Evolutionary conservation across 2,329 filamentous ascomycete species (phyloP).

Genomic region (Sclerotinia glacialis): DNA sequence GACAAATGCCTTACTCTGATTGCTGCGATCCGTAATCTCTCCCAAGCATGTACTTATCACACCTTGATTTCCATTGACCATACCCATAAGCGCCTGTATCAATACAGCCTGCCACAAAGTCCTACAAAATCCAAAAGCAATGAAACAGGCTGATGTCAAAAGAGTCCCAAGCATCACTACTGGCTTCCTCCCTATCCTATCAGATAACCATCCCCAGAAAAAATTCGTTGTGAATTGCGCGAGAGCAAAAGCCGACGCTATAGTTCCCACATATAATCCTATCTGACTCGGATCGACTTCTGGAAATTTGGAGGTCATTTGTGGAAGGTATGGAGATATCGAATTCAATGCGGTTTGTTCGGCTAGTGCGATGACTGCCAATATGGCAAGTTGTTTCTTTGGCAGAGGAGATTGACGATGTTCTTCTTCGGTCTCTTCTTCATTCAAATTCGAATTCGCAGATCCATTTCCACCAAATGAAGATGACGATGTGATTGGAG

Average conservation of each 20-base stretch:
- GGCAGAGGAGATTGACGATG: conserved; percentile 65
- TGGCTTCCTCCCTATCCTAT: conserved; percentile 76
- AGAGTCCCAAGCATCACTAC: conserved; percentile 79
- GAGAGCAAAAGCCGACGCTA: conserved; percentile 87
- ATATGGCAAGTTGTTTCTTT: conserved; percentile 73
- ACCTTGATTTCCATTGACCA: conserved; percentile 92
- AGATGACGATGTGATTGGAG: conserved; percentile 38
- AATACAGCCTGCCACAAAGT: conserved; percentile 79
- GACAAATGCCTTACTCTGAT: conserved; percentile 89
- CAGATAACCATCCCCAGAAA: conserved; percentile 82
- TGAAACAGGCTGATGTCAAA: conserved; percentile 77
- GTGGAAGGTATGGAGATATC: conserved; percentile 89
- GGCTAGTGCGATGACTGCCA: conserved; percentile 84
- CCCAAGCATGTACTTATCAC: conserved; percentile 91
- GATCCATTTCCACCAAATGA: conserved; percentile 38
- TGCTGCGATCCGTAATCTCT: conserved; percentile 91
- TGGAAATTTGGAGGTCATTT: conserved; percentile 85
- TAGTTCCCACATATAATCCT: conserved; percentile 83
- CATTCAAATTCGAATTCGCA: conserved; percentile 37
- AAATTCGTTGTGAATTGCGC: conserved; percentile 93
- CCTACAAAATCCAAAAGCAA: conserved; percentile 81
- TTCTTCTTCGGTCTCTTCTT: conserved; percentile 40
- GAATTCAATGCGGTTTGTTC: conserved; percentile 98
- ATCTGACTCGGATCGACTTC: conserved; percentile 69
- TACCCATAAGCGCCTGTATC: conserved; percentile 85